Percentiles rank a stretch among this genome's conserved stretches.
phyloP scores from a whole-genome alignment of 139 green algal species.

The Trebouxia sp. region DNA sequence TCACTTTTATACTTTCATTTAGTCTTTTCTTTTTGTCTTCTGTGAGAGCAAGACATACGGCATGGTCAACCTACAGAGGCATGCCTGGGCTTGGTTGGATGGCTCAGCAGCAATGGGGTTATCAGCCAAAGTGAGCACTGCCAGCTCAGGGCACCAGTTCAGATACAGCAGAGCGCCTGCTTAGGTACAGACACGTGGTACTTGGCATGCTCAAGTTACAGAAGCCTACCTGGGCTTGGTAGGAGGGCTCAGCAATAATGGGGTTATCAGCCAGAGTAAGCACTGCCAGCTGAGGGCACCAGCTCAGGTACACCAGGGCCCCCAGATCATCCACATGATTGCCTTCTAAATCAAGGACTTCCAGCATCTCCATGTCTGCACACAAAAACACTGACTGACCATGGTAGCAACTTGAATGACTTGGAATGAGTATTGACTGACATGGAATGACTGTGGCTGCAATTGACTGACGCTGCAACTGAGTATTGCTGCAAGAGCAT shows the following conservation, averaged over 20 bases:
- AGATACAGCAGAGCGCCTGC: constrained; percentile 4
- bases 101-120: constrained; percentile 39
- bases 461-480: not conserved
- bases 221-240: constrained; percentile 25
- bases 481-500: not conserved
- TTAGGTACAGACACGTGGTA: no score
- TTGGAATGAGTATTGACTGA: not conserved
- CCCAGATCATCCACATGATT: constrained; percentile 48
- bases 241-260: constrained; percentile 20
- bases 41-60: no score
- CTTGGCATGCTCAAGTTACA: no score
- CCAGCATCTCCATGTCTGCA: constrained; percentile 37
- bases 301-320: constrained; percentile 17
- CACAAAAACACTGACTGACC: no score
- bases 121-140: constrained; percentile 41
- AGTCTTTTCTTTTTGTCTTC: no score
- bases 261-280: constrained; percentile 54
- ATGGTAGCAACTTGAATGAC: no score
- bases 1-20: no score
- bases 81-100: constrained; percentile 5
- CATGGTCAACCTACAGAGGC: no score
- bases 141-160: constrained; percentile 30
- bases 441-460: not conserved
- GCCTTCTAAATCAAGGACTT: constrained; percentile 57
- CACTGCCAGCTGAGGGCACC: constrained; percentile 39